A percentile compares a stretch with the other conserved stretches of the same genome.
Conservation (phyloP, 192 early-diverging fungal species). For the Entrophospora sp. region DNA sequence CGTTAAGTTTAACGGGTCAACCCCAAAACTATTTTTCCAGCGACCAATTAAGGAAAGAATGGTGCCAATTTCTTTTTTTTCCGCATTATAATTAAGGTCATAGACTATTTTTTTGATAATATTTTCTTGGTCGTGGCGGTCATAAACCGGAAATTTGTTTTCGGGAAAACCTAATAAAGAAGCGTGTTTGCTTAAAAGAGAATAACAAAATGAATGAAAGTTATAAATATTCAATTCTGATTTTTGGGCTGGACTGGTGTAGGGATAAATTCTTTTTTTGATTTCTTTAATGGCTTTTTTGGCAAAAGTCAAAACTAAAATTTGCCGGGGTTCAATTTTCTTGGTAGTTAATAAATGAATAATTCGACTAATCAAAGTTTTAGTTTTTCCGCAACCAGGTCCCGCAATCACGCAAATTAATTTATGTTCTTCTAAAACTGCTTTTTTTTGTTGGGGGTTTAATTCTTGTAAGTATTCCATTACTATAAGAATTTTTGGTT, state of each 20-base stretch:
- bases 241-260: neutral
- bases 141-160: neutral
- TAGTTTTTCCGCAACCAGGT: slow-evolving; percentile 4
- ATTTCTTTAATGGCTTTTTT: too few relatives aligned
- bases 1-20: neutral
- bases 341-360: neutral
- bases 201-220: neutral
- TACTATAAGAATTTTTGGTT: neutral
- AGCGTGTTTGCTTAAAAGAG: neutral
- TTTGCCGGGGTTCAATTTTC: neutral
- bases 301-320: slow-evolving; percentile 2
- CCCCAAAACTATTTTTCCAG: neutral
- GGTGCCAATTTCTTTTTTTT: neutral
- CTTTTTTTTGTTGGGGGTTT: slow-evolving; percentile 2
- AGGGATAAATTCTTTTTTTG: neutral
- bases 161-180: neutral
- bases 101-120: neutral
- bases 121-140: neutral
- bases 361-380: neutral
- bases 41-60: neutral
- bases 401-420: neutral
- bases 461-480: slow-evolving; percentile 6
- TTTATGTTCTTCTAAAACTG: neutral
- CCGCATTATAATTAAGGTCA: neutral
- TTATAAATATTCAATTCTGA: neutral